A percentile compares a stretch with the other conserved stretches of the same genome.
Conservation (phyloP, 371 early-diverging fungal species). For the Apophysomyces elegans region DNA sequence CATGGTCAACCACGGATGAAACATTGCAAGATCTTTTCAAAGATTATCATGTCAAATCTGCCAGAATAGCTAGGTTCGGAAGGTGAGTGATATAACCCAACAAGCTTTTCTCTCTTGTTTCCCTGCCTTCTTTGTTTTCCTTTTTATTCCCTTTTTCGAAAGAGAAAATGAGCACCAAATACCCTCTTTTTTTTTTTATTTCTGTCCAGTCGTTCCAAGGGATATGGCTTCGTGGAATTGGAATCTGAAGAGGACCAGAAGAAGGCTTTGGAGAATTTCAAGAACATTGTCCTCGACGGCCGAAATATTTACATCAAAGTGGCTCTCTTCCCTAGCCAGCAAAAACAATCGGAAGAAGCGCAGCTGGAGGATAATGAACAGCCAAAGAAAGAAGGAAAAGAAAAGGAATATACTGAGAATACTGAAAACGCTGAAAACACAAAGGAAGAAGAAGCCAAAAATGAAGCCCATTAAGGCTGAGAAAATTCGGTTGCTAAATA, state of each 20-base stretch:
- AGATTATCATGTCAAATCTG: constrained; percentile 75
- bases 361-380: constrained; percentile 15
- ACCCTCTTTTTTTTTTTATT: constrained; percentile 15
- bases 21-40: constrained; percentile 77
- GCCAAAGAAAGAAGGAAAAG: constrained; percentile 5
- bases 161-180: background rate
- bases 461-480: background rate
- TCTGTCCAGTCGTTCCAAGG: constrained; percentile 75
- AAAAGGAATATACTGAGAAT: constrained; percentile 10
- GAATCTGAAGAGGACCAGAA: constrained; percentile 78
- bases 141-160: background rate
- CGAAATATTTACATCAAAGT: constrained; percentile 76
- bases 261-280: constrained; percentile 70
- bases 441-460: constrained; percentile 14
- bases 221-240: constrained; percentile 92
- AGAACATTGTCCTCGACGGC: constrained; percentile 66
- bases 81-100: constrained; percentile 22
- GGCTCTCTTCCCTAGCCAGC: constrained; percentile 55
- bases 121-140: background rate
- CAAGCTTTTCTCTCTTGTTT: background rate
- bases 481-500: background rate
- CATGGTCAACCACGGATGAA: constrained; percentile 82
- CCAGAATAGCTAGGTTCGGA: constrained; percentile 70
- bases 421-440: constrained; percentile 6
- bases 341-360: constrained; percentile 1